Percentiles rank a stretch among this genome's conserved stretches.
These are phyloP conservation scores for Lepidium africanum DNA, from an alignment of 345 rosid genomes.

Conservation along the genomic window DNA sequence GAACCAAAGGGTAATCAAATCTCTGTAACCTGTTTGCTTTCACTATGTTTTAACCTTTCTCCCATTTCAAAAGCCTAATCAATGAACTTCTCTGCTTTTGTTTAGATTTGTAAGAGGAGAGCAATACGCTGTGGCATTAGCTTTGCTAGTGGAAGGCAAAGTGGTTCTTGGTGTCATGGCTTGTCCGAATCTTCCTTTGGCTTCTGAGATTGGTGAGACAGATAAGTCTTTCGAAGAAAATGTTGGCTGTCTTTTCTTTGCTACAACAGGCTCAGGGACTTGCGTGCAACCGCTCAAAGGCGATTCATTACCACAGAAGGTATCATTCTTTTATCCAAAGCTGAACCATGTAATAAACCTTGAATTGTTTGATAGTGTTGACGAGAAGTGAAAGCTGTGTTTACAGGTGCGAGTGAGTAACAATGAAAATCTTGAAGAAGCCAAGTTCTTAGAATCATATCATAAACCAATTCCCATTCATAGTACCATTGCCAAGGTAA, in stretches of 20 bases:
- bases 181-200: slow-evolving; percentile 82
- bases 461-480: slow-evolving; percentile 70
- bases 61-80: neutral
- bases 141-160: slow-evolving; percentile 80
- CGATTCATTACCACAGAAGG: slow-evolving; percentile 49
- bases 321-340: slow-evolving; percentile 16
- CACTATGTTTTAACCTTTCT: neutral
- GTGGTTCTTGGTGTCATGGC: slow-evolving; percentile 86
- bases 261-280: slow-evolving; percentile 64
- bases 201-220: slow-evolving; percentile 30
- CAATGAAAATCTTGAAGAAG: slow-evolving; percentile 71
- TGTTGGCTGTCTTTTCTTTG: slow-evolving; percentile 79
- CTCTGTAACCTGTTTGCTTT: neutral
- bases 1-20: slow-evolving; percentile 80
- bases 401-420: slow-evolving; percentile 66
- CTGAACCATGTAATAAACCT: neutral
- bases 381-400: slow-evolving; percentile 3
- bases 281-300: slow-evolving; percentile 68
- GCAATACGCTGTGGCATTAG: slow-evolving; percentile 92
- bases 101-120: slow-evolving; percentile 84
- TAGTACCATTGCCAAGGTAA: slow-evolving; percentile 62
- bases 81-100: neutral
- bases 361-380: neutral
- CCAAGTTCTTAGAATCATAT: slow-evolving; percentile 83
- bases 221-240: slow-evolving; percentile 28